phyloP scores from a whole-genome alignment of 306 rosid species.

The Gastrolobium villosum region DNA sequence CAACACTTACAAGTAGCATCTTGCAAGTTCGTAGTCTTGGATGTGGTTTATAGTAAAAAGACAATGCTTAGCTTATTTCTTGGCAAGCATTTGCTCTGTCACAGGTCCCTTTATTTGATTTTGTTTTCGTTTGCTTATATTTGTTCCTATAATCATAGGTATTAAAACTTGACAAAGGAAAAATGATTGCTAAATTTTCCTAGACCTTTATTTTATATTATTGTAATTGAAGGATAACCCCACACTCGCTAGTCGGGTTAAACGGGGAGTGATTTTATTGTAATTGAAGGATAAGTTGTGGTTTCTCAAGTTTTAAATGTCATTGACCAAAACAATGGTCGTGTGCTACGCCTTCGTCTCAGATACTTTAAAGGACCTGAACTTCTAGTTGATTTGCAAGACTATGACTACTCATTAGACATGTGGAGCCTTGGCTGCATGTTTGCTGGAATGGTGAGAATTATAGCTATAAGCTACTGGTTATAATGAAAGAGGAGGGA shows the following conservation, averaged over 20 bases:
- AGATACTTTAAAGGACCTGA: conserved; percentile 90
- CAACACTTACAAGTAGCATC: conserved; percentile 8
- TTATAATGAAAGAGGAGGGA: conserved; percentile 18
- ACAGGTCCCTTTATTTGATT: neutral
- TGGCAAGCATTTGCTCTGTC: conserved; percentile 5
- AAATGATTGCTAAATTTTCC: neutral
- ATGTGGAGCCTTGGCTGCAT: conserved; percentile 99
- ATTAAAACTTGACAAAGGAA: conserved; percentile 7
- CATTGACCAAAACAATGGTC: conserved; percentile 15
- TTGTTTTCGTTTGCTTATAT: neutral
- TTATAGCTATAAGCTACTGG: conserved; percentile 26
- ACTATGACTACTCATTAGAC: conserved; percentile 85
- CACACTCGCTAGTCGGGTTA: no score
- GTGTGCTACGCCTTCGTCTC: conserved; percentile 35
- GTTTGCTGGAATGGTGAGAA: conserved; percentile 96
- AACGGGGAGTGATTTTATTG: no score
- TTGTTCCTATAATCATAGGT: conserved; percentile 27
- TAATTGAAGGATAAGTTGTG: neutral
- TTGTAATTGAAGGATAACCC: conserved; percentile 7
- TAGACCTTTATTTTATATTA: neutral
- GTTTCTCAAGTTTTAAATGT: conserved; percentile 23
- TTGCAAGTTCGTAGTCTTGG: conserved; percentile 1
- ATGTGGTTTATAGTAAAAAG: neutral
- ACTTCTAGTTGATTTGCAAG: conserved; percentile 85
- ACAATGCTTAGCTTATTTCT: conserved; percentile 1